Evolutionary conservation across 2,329 filamentous ascomycete species (phyloP), one percentile per base, ranked within the genome.

Genomic region (Ceratocystis colombiana): DNA sequence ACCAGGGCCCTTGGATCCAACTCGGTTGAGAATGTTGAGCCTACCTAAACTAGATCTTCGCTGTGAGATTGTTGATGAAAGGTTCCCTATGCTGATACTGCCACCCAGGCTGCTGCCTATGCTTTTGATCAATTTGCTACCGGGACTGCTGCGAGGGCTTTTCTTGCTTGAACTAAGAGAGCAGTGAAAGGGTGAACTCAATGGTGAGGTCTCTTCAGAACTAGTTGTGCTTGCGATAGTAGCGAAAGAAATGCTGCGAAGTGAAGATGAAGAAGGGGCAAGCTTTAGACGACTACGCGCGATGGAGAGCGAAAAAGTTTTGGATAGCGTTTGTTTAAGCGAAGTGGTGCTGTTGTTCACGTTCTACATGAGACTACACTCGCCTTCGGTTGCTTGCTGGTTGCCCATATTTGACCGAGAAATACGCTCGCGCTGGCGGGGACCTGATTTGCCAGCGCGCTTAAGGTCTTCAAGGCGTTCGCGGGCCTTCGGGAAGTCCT

Each of bases 381-480:
- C 66, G 57, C 66, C 66, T 48, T 67, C 66, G 22, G 63, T 64
- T 30, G 61, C 64, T 41, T 67, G 66, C 25, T 93, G 88, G 74
- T 86, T 88, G 72, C 88, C 88, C 66, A 89, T 85, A 70, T 90
- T 89, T 70, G 87, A 93, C 67, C 93, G 83, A 7, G 88, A 92
- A 68, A 96, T 84, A 66, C 87, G 85, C 72, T 92, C 89, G 65
- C 89, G 83, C 65, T 86, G 85, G 73, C 89, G 90, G 69, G 88
- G 85, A 62, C 77, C 80, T 48, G 86, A 88, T 55, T 85, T 86
- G 28, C 90, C 90, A 1, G 87, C 85, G 69, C 85, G 84, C 77
- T 95, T 96, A 65, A 99, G 82, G 71, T 97, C 94, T 73, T 97
- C 93, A 4, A 99, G 83, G 61, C 93, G 84, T 73, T 96, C 91